Evolutionary conservation across 768 basidiomycete species (phyloP).

Genomic region (Ramaria sp.): DNA sequence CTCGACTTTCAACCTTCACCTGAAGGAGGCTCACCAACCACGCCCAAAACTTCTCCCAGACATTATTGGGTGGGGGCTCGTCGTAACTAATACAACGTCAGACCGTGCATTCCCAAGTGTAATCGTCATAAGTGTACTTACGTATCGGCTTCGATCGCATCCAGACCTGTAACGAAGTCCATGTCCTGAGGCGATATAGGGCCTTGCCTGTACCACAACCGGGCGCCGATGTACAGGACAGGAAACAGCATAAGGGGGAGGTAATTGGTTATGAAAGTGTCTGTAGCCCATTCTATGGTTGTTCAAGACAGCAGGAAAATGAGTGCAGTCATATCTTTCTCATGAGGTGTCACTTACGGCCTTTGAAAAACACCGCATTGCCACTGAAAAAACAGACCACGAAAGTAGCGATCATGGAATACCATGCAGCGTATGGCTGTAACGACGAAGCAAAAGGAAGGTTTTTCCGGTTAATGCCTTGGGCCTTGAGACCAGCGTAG

Average conservation of each 20-base stretch:
- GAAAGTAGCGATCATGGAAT: constrained; percentile 30
- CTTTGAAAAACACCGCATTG: constrained; percentile 12
- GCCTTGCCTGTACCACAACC: constrained; percentile 37
- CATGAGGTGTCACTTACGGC: neutral
- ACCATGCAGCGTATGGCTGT: constrained; percentile 69
- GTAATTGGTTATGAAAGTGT: constrained; percentile 15
- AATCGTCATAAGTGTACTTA: constrained; percentile 16
- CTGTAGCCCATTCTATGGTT: constrained; percentile 10
- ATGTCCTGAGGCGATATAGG: constrained; percentile 51
- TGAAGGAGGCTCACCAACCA: constrained; percentile 58
- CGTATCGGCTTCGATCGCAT: constrained; percentile 57
- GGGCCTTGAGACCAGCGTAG: constrained; percentile 68
- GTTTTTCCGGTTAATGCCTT: constrained; percentile 60
- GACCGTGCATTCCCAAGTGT: neutral
- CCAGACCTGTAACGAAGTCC: constrained; percentile 72
- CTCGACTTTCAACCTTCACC: too few relatives aligned
- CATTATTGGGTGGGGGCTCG: constrained; percentile 61
- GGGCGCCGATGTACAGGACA: constrained; percentile 42
- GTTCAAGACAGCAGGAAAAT: neutral
- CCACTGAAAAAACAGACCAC: constrained; percentile 38
- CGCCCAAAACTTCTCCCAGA: constrained; percentile 59
- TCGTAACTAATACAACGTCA: constrained; percentile 29
- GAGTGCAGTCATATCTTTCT: neutral
- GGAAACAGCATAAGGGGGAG: constrained; percentile 14
- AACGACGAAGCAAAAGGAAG: constrained; percentile 60